Base-by-base conservation (phyloP, 75 land plant genomes). In the Selaginella tamariscina region DNA sequence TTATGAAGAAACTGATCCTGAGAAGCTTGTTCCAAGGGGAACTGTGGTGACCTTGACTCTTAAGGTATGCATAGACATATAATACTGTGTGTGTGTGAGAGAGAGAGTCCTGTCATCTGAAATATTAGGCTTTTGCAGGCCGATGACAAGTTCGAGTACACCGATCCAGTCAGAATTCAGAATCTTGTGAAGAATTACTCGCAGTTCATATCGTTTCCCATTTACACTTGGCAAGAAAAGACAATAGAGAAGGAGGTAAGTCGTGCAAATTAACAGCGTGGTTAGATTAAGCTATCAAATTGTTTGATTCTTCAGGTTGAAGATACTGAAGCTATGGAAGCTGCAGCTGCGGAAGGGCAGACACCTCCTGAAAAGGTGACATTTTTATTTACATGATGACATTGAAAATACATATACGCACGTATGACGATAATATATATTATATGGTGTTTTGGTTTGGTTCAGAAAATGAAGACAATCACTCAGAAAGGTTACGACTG, bases 211-310 rank as follows among this genome's bases (percentile, higher is more conserved):
- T 39, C 49, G 30, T 54, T 29, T 39, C 98, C 98, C 15, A 94
- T 94, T 63, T 90, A 89, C 60, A 83, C 86, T 27, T 91, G 91
- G 84, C 88, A 83, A 66, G 98, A 94, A 67, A 94, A 91, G 71
- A 85, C 98, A 65, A 80, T 82, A 64, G 78, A 81, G 24, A 79
- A 83, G 56, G 91, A 89, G 91, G 98, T 86, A 31, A 65, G 49
- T 69, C 20, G 27, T 70, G 73, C 1, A n/a, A n/a, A n/a, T n/a
- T n/a, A n/a, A n/a, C n/a, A n/a, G n/a, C n/a, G n/a, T n/a, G n/a
- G n/a, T n/a, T n/a, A n/a, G n/a, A n/a, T n/a, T n/a, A n/a, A n/a
- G n/a, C 49, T 39, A 39, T 39, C 5, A 5, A 39, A 39, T 39
- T 39, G 11, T 39, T 39, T 39, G 11, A 15, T 39, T 39, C 49